These are phyloP conservation scores for Neophaeococcomyces mojaviensis DNA, from an alignment of 2,329 filamentous ascomycete genomes.

Conservation along the genomic window DNA sequence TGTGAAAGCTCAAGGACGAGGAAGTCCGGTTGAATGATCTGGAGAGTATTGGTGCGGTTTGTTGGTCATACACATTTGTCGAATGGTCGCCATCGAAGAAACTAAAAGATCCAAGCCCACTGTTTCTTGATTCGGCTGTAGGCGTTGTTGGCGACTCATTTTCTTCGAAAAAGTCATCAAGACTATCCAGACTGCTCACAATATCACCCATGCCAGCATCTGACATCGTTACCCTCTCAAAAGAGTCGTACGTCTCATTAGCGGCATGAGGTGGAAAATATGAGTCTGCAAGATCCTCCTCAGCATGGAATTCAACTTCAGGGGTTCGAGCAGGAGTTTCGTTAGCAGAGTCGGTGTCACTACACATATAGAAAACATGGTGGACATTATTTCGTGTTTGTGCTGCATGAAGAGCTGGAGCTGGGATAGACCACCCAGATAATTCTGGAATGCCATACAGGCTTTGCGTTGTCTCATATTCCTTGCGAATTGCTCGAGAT, in stretches of 20 bases:
- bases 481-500: constrained; percentile 77
- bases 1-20: constrained; percentile 71
- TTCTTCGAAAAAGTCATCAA: constrained; percentile 78
- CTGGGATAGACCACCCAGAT: constrained; percentile 90
- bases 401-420: constrained; percentile 82
- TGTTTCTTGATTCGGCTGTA: constrained; percentile 38
- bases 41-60: constrained; percentile 81
- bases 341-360: constrained; percentile 55
- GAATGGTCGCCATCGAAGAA: constrained; percentile 54
- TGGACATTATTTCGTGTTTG: constrained; percentile 87
- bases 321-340: constrained; percentile 63
- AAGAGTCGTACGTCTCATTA: constrained; percentile 87
- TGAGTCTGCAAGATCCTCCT: constrained; percentile 72
- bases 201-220: constrained; percentile 71
- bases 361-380: constrained; percentile 90
- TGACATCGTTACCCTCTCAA: constrained; percentile 48
- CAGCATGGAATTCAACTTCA: constrained; percentile 85
- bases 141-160: constrained; percentile 57
- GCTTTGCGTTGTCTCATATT: constrained; percentile 89
- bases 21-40: constrained; percentile 68
- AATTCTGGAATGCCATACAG: constrained; percentile 94
- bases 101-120: neutral
- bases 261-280: constrained; percentile 66
- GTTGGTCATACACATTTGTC: constrained; percentile 83
- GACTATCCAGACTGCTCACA: constrained; percentile 67